phyloP scores from a whole-genome alignment of 2,329 filamentous ascomycete species.

The Apiospora saccharicola region DNA sequence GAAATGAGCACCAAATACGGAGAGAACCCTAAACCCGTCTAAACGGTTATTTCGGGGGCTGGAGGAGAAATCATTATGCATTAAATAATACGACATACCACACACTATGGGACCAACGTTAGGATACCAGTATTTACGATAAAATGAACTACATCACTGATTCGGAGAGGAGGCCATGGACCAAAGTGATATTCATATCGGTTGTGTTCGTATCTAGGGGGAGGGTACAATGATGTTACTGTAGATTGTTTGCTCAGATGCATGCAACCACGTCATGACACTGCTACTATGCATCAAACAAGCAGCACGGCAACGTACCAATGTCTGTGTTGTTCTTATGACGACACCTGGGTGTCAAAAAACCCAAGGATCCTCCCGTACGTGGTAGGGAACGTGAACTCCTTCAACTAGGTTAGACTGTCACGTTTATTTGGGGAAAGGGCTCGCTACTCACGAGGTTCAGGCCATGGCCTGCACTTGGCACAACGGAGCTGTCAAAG shows the following conservation, averaged over 20 bases:
- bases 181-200: background rate
- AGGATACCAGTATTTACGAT: background rate
- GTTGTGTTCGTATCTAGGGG: background rate
- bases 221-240: background rate
- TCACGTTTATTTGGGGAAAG: background rate
- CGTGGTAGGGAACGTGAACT: conserved; percentile 42
- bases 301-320: background rate
- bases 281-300: background rate
- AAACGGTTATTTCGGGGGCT: background rate
- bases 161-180: no score
- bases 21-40: conserved; percentile 8
- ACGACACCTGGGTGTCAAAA: conserved; percentile 34
- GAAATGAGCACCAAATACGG: conserved; percentile 35
- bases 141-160: background rate
- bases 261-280: background rate
- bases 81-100: background rate
- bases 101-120: background rate
- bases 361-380: conserved; percentile 49
- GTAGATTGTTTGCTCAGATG: background rate
- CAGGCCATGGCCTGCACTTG: conserved; percentile 57
- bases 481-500: conserved; percentile 63
- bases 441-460: conserved; percentile 48
- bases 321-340: no score
- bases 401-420: background rate
- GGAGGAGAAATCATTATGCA: background rate